Evolutionary conservation across 2,329 filamentous ascomycete genomes (phyloP).

Genomic region (Pseudogymnoascus sp.): DNA sequence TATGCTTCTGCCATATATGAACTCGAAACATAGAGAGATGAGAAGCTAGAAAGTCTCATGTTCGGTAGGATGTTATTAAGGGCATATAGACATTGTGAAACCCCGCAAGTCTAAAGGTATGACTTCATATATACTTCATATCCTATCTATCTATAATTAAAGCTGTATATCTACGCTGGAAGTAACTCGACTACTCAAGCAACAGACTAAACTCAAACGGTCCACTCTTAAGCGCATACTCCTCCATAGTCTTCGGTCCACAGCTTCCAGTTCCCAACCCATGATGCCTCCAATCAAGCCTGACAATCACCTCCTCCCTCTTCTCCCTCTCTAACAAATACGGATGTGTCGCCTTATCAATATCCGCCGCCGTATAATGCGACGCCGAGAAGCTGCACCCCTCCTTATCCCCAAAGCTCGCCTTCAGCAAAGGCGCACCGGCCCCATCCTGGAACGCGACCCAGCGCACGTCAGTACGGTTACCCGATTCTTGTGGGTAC

Average conservation of each 20-base stretch:
- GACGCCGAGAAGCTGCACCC: constrained; percentile 51
- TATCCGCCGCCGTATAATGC: constrained; percentile 48
- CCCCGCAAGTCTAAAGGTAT: neutral
- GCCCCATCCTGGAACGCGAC: constrained; percentile 39
- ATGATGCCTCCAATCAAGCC: constrained; percentile 56
- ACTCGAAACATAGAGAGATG: neutral
- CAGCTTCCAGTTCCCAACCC: constrained; percentile 57
- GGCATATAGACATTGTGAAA: neutral
- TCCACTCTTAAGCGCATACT: constrained; percentile 40
- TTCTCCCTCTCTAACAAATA: constrained; percentile 48
- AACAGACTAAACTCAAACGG: constrained; percentile 11
- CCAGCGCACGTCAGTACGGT: constrained; percentile 58
- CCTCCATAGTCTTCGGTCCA: constrained; percentile 47
- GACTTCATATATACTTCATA: neutral
- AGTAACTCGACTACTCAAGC: constrained; percentile 1
- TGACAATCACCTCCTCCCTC: constrained; percentile 47
- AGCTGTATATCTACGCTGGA: neutral
- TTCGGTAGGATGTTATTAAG: neutral
- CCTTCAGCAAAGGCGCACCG: constrained; percentile 34
- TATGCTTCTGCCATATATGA: neutral
- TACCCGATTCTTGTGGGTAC: constrained; percentile 61
- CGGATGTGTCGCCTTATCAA: constrained; percentile 51
- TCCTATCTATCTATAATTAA: neutral
- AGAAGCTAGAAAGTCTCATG: neutral
- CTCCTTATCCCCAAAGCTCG: constrained; percentile 39